Percentiles rank a stretch among this genome's conserved stretches.
phyloP scores from a whole-genome alignment of 2,329 filamentous ascomycete species.

The Fusarium sp. region DNA sequence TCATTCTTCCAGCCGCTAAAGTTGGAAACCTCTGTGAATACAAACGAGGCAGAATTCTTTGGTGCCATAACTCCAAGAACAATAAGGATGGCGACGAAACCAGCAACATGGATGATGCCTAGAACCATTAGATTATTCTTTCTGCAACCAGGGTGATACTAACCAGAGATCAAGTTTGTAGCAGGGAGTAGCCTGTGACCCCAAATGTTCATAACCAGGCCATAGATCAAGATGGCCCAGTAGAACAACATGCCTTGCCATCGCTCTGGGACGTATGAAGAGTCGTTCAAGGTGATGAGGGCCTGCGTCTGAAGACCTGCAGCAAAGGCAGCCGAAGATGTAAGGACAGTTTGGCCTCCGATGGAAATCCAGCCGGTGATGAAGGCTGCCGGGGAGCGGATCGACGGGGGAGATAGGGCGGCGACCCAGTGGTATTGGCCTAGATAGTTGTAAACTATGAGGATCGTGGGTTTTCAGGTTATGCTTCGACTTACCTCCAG shows the following conservation, averaged over 20 bases:
- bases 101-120: slow-evolving; percentile 49
- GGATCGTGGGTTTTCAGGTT: not conserved
- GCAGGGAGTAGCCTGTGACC: slow-evolving; percentile 56
- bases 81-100: slow-evolving; percentile 49
- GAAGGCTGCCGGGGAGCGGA: slow-evolving; percentile 16
- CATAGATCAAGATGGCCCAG: slow-evolving; percentile 60
- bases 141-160: not conserved
- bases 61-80: slow-evolving; percentile 51
- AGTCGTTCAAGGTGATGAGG: slow-evolving; percentile 60
- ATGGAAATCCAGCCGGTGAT: slow-evolving; percentile 54
- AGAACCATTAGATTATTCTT: not conserved
- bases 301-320: slow-evolving; percentile 61
- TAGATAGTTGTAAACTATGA: not conserved
- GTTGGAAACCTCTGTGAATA: slow-evolving; percentile 53
- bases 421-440: slow-evolving; percentile 45
- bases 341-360: slow-evolving; percentile 62
- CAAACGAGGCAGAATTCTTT: slow-evolving; percentile 50
- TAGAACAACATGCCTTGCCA: slow-evolving; percentile 66
- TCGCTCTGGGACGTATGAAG: slow-evolving; percentile 57
- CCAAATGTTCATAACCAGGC: slow-evolving; percentile 59
- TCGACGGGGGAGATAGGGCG: slow-evolving; percentile 32
- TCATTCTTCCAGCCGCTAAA: slow-evolving; percentile 52
- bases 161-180: slow-evolving; percentile 50
- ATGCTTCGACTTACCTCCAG: slow-evolving; percentile 25
- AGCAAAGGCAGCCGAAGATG: slow-evolving; percentile 64